Conservation (phyloP, 2,329 filamentous ascomycete genomes). For the Thermoascus crustaceus region DNA sequence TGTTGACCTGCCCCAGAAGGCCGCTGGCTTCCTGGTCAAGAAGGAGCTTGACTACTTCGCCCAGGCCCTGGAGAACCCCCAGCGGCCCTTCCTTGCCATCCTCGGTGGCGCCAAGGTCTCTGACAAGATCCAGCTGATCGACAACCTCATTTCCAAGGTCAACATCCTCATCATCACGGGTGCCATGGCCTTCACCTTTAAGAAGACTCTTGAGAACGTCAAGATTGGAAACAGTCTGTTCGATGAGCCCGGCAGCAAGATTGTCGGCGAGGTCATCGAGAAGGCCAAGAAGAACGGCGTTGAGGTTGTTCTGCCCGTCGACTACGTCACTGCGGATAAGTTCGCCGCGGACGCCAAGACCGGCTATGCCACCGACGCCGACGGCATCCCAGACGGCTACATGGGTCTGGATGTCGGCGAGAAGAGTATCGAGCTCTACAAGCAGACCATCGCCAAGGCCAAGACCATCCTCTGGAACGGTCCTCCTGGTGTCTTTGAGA, state of each 20-base stretch:
- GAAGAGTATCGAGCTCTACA: constrained; percentile 81
- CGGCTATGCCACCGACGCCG: constrained; percentile 72
- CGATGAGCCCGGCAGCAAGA: constrained; percentile 90
- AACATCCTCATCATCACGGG: constrained; percentile 94
- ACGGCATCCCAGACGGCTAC: constrained; percentile 93
- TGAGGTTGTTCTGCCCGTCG: constrained; percentile 86
- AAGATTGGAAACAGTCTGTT: constrained; percentile 87
- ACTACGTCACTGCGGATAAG: constrained; percentile 95
- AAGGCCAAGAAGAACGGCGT: constrained; percentile 97
- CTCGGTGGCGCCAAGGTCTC: constrained; percentile 97
- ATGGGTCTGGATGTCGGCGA: constrained; percentile 94
- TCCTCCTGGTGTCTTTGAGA: constrained; percentile 93
- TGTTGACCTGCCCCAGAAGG: constrained; percentile 90
- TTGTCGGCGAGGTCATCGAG: constrained; percentile 74
- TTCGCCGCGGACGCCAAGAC: constrained; percentile 78
- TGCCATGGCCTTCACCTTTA: constrained; percentile 99
- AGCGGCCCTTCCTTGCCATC: constrained; percentile 96
- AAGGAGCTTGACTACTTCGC: constrained; percentile 99
- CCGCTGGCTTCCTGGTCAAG: constrained; percentile 97
- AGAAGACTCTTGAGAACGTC: constrained; percentile 91
- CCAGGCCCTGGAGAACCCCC: constrained; percentile 83
- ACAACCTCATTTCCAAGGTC: constrained; percentile 97
- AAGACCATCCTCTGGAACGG: constrained; percentile 99
- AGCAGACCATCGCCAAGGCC: constrained; percentile 74
- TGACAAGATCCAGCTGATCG: constrained; percentile 99